A percentile compares a stretch with the other conserved stretches of the same genome.
These are phyloP conservation scores for Clarireedia hainanense DNA, from an alignment of 2,329 filamentous ascomycete genomes.

Conservation along the genomic window DNA sequence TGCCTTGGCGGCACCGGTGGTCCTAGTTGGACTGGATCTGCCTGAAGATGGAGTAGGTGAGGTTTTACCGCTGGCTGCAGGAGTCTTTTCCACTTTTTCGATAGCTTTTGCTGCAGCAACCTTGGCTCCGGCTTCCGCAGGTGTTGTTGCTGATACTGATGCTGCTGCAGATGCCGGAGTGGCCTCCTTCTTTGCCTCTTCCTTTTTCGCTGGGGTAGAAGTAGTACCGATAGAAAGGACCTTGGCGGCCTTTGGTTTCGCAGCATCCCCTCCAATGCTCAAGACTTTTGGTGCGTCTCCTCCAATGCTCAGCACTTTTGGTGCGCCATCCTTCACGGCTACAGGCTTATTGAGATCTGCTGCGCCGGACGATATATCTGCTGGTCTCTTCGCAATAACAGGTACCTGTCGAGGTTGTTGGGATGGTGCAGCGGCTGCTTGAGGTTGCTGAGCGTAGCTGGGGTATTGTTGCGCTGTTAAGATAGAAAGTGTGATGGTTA, in stretches of 20 bases:
- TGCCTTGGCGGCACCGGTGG: constrained; percentile 45
- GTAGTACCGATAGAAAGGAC: constrained; percentile 68
- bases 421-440: constrained; percentile 32
- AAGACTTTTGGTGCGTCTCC: constrained; percentile 57
- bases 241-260: constrained; percentile 48
- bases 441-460: constrained; percentile 45
- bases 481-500: background rate
- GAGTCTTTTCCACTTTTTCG: constrained; percentile 78
- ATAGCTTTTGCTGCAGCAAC: constrained; percentile 83
- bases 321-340: constrained; percentile 45
- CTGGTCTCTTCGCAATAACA: constrained; percentile 56
- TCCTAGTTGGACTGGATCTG: constrained; percentile 68
- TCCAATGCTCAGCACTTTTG: constrained; percentile 58
- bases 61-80: constrained; percentile 58
- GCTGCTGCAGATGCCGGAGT: constrained; percentile 27
- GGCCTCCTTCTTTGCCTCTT: constrained; percentile 44
- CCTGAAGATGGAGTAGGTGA: constrained; percentile 80
- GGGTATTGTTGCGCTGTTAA: constrained; percentile 41
- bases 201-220: constrained; percentile 36
- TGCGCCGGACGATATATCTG: constrained; percentile 39
- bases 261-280: constrained; percentile 51
- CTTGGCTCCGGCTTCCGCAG: constrained; percentile 65
- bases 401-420: constrained; percentile 41
- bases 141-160: no score
- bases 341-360: constrained; percentile 43